Evolutionary conservation across 2,329 filamentous ascomycete species (phyloP).

Genomic region (Colletotrichum echinochloae): DNA sequence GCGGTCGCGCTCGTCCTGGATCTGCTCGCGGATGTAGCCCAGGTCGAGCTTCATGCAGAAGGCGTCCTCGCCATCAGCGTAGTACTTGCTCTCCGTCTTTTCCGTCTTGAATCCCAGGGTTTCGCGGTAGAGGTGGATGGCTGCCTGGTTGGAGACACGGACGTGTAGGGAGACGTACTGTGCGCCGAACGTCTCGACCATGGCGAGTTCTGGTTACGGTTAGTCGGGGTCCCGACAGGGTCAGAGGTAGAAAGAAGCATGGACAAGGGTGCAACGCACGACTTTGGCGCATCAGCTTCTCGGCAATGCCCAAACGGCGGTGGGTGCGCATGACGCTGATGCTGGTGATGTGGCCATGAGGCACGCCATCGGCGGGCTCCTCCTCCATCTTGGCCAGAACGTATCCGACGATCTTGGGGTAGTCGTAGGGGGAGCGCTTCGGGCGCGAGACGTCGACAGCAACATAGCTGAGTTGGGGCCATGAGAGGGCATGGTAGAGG

Average conservation of each 20-base stretch:
- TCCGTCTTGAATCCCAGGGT: slow-evolving; percentile 91
- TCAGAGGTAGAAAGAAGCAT: neutral
- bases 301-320: slow-evolving; percentile 87
- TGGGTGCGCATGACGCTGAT: slow-evolving; percentile 97
- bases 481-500: slow-evolving; percentile 97
- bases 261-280: slow-evolving; percentile 68
- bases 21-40: slow-evolving; percentile 65
- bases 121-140: slow-evolving; percentile 91
- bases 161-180: slow-evolving; percentile 97
- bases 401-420: slow-evolving; percentile 98
- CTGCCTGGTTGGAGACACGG: slow-evolving; percentile 91
- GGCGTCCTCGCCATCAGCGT: slow-evolving; percentile 97
- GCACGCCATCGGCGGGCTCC: slow-evolving; percentile 89
- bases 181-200: slow-evolving; percentile 94
- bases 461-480: slow-evolving; percentile 97
- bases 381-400: slow-evolving; percentile 99
- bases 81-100: slow-evolving; percentile 90
- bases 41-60: slow-evolving; percentile 94
- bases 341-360: slow-evolving; percentile 96
- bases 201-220: slow-evolving; percentile 75
- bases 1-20: slow-evolving; percentile 56
- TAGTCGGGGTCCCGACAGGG: neutral
- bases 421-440: slow-evolving; percentile 82
- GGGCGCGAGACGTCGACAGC: slow-evolving; percentile 91
- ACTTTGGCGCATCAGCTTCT: slow-evolving; percentile 97